Evolutionary conservation across 306 rosid genomes (phyloP), one percentile per base, ranked within the genome.

Genomic region (Ceratonia siliqua): DNA sequence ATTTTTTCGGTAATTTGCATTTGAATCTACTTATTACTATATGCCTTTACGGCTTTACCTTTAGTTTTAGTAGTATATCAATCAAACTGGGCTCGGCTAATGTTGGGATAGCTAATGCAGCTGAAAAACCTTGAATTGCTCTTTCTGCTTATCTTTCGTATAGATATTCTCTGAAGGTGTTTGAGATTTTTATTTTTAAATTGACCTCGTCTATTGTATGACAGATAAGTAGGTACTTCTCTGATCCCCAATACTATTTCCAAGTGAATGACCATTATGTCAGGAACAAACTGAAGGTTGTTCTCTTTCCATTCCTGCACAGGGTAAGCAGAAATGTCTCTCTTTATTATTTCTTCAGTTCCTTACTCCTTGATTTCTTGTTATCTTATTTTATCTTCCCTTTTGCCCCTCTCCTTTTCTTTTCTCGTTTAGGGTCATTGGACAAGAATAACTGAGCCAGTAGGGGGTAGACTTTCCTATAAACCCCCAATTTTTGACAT

Each of bases 381-480:
- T 72, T 69, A 41, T 32, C 42, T 64, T 53, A 49, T 39, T 53
- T 38, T 67, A n/a, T 49, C 70, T 74, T 73, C 71, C 64, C 6
- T 28, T 8, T 25, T 64, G 32, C 33, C 18, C 30, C 45, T 49
- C 41, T 77, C 4, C n/a, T 42, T 48, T 71, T 80, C 46, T 77
- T 59, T 78, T 58, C 49, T 56, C n/a, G 12, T 78, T 78, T 84
- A 94, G 99, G 99, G 99, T 52, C 97, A 94, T 69, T 94, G 99
- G 99, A 94, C 99, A 43, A 77, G 99, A 72, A 90, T 94, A 62
- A 90, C 97, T 20, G 97, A 94, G 80, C 99, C 99, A 53, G 97
- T 92, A 0, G 99, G 99, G 48, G 99, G 99, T 67, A 86, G 99
- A 75, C 93, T 94, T 0, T 90, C 97, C 25, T 94, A 94, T 82